Conservation (phyloP, 2,329 filamentous ascomycete species). For the Tolypocladium amazonense region DNA sequence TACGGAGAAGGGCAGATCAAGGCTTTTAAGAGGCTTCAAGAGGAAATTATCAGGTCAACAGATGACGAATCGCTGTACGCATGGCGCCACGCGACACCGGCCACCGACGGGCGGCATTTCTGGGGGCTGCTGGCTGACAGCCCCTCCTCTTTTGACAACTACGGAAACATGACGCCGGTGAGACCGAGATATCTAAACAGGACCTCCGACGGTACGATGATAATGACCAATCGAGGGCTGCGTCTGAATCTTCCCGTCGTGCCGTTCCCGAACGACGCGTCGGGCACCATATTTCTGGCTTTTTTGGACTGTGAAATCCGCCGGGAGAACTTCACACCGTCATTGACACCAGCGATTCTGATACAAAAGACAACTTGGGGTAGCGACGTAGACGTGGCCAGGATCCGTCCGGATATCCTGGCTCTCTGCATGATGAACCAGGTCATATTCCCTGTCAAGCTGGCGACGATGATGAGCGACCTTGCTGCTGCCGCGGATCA, state of each 20-base stretch:
- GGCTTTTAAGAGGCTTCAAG: not conserved
- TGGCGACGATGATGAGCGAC: not conserved
- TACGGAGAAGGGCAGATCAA: not conserved
- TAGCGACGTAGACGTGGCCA: not conserved
- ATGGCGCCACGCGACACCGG: not conserved
- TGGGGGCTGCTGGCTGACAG: not conserved
- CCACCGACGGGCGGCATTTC: not conserved
- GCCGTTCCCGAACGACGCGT: not conserved
- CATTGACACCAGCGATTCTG: not conserved
- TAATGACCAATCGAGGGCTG: not conserved
- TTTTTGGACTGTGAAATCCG: not conserved
- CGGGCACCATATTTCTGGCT: not conserved
- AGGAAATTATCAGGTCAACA: not conserved
- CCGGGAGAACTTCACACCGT: not conserved
- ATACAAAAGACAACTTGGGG: not conserved
- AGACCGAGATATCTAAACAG: not conserved
- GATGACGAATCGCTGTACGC: not conserved
- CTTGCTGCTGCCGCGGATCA: not conserved
- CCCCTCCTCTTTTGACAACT: not conserved
- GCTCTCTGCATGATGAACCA: not conserved
- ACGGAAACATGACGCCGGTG: not conserved
- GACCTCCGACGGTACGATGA: not conserved
- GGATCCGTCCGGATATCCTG: not conserved
- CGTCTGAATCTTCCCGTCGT: not conserved
- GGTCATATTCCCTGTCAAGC: not conserved